A percentile compares a stretch with the other conserved stretches of the same genome.
phyloP scores from a whole-genome alignment of 352 stramenopile species.

The Phytophthora cryptogea region DNA sequence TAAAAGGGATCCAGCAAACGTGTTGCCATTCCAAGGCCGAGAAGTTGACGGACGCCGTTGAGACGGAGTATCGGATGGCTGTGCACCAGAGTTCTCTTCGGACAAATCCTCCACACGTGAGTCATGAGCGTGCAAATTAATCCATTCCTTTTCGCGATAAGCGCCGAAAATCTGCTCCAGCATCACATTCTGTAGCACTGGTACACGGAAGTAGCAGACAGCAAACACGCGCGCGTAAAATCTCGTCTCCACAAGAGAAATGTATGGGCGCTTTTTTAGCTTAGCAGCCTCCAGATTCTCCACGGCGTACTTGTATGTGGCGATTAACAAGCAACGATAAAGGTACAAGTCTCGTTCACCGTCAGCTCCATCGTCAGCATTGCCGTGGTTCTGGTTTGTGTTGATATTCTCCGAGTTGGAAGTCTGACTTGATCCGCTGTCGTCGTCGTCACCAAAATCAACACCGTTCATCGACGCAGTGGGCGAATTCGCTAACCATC shows the following conservation, averaged over 20 bases:
- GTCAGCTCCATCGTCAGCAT: constrained; percentile 39
- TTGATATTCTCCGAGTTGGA: constrained; percentile 26
- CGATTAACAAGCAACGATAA: constrained; percentile 71
- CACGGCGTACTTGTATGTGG: constrained; percentile 75
- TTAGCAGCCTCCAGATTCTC: constrained; percentile 61
- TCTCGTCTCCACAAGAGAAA: constrained; percentile 57
- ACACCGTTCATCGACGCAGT: constrained; percentile 27
- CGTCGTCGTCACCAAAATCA: constrained; percentile 23
- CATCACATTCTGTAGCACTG: constrained; percentile 55
- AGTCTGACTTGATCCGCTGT: constrained; percentile 12
- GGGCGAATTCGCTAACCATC: constrained; percentile 38
- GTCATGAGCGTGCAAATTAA: constrained; percentile 35
- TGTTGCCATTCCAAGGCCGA: constrained; percentile 52
- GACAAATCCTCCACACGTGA: constrained; percentile 33
- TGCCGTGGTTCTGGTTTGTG: constrained; percentile 14
- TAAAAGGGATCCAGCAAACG: constrained; percentile 56
- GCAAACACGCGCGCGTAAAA: constrained; percentile 76
- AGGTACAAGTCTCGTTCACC: constrained; percentile 61
- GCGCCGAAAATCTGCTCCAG: constrained; percentile 58
- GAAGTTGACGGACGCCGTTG: constrained; percentile 46
- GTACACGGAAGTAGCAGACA: constrained; percentile 71
- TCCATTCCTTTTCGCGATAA: constrained; percentile 59
- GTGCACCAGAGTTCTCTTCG: constrained; percentile 4
- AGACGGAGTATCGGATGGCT: constrained; percentile 5
- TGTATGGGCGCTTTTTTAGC: constrained; percentile 48